A percentile compares a stretch with the other conserved stretches of the same genome.
phyloP scores from a whole-genome alignment of 2,329 filamentous ascomycete species.

The Calonectria multiphialidica region DNA sequence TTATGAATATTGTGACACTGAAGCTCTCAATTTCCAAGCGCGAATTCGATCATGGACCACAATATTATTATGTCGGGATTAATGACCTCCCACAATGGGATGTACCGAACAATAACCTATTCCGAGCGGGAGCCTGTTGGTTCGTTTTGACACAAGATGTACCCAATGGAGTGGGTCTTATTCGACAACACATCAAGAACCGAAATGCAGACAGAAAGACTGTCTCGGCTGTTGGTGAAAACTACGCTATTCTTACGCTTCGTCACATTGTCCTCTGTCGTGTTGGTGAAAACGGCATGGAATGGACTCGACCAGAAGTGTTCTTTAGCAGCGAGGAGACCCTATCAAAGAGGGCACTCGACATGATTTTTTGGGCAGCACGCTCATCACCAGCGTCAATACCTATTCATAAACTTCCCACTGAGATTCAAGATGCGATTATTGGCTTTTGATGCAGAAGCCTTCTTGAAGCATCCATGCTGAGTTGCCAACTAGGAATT shows the following conservation, averaged over 20 bases:
- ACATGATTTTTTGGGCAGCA: slow-evolving; percentile 34
- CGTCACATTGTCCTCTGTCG: slow-evolving; percentile 29
- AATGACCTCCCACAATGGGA: slow-evolving; percentile 33
- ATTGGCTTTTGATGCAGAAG: slow-evolving; percentile 23
- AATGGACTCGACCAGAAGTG: slow-evolving; percentile 17
- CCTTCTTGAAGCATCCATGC: slow-evolving; percentile 20
- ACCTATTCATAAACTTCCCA: slow-evolving; percentile 27
- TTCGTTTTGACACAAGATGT: slow-evolving; percentile 28
- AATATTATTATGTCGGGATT: slow-evolving; percentile 30
- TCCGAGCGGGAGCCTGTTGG: slow-evolving; percentile 32
- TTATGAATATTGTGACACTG: slow-evolving; percentile 30
- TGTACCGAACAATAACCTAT: slow-evolving; percentile 11
- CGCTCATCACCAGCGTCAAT: slow-evolving; percentile 6
- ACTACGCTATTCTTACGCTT: slow-evolving; percentile 33
- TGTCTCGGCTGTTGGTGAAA: background rate
- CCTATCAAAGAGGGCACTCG: slow-evolving; percentile 27
- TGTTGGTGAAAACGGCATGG: background rate
- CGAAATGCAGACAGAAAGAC: background rate
- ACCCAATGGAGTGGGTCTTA: slow-evolving; percentile 27
- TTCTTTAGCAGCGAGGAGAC: slow-evolving; percentile 19
- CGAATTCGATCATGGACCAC: background rate
- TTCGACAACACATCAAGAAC: slow-evolving; percentile 23
- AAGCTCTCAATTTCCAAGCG: slow-evolving; percentile 22
- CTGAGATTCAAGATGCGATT: slow-evolving; percentile 34
- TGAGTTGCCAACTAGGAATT: slow-evolving; percentile 24